Percentiles rank a stretch among this genome's conserved stretches.
These are phyloP conservation scores for Trypanosoma mega DNA, from an alignment of 208 protist genomes.

Conservation along the genomic window DNA sequence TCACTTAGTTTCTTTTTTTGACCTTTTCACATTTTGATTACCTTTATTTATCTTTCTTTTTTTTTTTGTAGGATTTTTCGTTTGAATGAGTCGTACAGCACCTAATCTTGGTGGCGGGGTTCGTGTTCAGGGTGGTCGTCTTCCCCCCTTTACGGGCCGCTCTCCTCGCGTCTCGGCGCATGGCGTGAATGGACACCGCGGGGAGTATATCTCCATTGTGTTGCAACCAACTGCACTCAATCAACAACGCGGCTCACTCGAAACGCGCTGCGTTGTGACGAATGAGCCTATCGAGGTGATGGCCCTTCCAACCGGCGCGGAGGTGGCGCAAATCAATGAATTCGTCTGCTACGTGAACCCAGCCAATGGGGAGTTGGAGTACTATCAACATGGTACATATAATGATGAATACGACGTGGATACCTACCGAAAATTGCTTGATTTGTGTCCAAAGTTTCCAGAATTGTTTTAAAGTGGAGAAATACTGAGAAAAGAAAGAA, in stretches of 20 bases:
- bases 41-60: not conserved
- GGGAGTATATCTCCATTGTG: conserved; percentile 88
- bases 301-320: conserved; percentile 56
- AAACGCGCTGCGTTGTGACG: conserved; percentile 71
- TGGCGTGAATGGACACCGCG: conserved; percentile 60
- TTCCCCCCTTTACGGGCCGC: conserved; percentile 80
- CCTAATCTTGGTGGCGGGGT: conserved; percentile 7
- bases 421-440: conserved; percentile 75
- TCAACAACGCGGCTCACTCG: conserved; percentile 43
- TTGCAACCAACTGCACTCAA: conserved; percentile 52
- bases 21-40: not conserved
- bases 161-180: conserved; percentile 80
- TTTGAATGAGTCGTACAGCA: conserved; percentile 27
- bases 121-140: conserved; percentile 28
- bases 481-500: not conserved
- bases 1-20: no score
- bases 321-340: conserved; percentile 89
- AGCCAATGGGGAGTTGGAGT: conserved; percentile 63
- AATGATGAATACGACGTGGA: conserved; percentile 92
- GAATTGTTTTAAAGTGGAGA: conserved; percentile 71
- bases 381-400: conserved; percentile 83
- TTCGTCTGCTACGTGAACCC: conserved; percentile 91
- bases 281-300: conserved; percentile 59
- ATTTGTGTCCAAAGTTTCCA: conserved; percentile 77
- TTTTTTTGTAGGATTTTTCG: conserved; percentile 12